A percentile compares a stretch with the other conserved stretches of the same genome.
Evolutionary conservation across 768 basidiomycete genomes (phyloP).

Genomic region (Suillus alpinus): DNA sequence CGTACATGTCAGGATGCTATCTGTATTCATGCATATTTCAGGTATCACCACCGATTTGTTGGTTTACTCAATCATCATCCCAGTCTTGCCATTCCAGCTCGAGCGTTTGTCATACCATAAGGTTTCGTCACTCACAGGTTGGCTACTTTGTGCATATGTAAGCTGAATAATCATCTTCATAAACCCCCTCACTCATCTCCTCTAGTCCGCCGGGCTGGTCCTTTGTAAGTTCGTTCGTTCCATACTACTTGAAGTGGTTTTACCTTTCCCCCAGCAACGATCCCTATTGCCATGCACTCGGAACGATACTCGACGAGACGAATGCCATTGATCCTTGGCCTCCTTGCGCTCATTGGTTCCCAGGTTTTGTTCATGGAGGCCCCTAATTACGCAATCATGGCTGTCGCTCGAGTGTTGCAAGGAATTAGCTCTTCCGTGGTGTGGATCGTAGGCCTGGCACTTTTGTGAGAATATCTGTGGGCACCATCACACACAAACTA

Average conservation of each 20-base stretch:
- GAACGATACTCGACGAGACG: slow-evolving; percentile 48
- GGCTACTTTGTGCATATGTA: slow-evolving; percentile 61
- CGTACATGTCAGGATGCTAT: no score
- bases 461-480: slow-evolving; percentile 39
- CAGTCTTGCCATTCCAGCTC: slow-evolving; percentile 63
- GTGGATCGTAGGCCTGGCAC: slow-evolving; percentile 61
- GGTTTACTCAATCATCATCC: slow-evolving; percentile 62
- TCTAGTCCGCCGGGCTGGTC: slow-evolving; percentile 55
- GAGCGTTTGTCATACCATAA: slow-evolving; percentile 42
- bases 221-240: slow-evolving; percentile 37
- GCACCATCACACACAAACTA: slow-evolving; percentile 1
- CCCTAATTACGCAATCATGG: slow-evolving; percentile 54
- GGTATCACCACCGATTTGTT: slow-evolving; percentile 49
- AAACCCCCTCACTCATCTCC: slow-evolving; percentile 5
- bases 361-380: slow-evolving; percentile 66
- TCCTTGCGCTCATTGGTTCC: slow-evolving; percentile 48
- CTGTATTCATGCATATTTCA: slow-evolving; percentile 9
- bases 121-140: slow-evolving; percentile 53
- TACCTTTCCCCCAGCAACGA: slow-evolving; percentile 39
- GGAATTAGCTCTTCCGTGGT: slow-evolving; percentile 59
- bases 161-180: slow-evolving; percentile 16
- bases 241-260: background rate
- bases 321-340: slow-evolving; percentile 48
- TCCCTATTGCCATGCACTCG: slow-evolving; percentile 55
- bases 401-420: slow-evolving; percentile 55